phyloP scores from a whole-genome alignment of 2,329 filamentous ascomycete species.

The Davidsoniella virescens region DNA sequence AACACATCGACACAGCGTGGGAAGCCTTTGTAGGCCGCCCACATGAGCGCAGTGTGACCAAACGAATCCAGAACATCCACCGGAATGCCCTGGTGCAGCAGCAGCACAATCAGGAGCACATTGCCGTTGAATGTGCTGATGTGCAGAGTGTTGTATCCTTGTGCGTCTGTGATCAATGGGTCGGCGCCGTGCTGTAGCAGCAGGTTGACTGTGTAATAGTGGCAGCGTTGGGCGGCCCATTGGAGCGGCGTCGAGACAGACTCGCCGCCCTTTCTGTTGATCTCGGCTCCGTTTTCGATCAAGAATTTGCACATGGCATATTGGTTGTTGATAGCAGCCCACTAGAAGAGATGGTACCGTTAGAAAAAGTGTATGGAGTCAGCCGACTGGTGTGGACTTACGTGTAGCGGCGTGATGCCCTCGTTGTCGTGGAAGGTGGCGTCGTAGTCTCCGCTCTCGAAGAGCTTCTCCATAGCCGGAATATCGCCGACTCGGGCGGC shows the following conservation, averaged over 20 bases:
- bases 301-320: constrained; percentile 95
- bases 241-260: constrained; percentile 86
- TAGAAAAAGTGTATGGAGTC: not conserved
- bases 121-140: constrained; percentile 96
- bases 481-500: constrained; percentile 79
- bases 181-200: constrained; percentile 85
- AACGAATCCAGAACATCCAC: constrained; percentile 82
- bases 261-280: constrained; percentile 91
- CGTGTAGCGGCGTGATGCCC: constrained; percentile 89
- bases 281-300: constrained; percentile 66
- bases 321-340: constrained; percentile 98
- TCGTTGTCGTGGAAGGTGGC: constrained; percentile 77
- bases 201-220: constrained; percentile 92
- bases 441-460: constrained; percentile 66
- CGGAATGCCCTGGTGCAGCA: constrained; percentile 88
- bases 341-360: constrained; percentile 35
- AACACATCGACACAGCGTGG: constrained; percentile 85
- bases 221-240: constrained; percentile 91
- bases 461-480: constrained; percentile 71
- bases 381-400: constrained; percentile 28
- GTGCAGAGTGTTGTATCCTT: constrained; percentile 96
- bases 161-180: constrained; percentile 76
- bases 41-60: constrained; percentile 92
- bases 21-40: constrained; percentile 96
- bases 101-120: constrained; percentile 70